phyloP scores from a whole-genome alignment of 257 asterid species.

The Echium plantagineum region DNA sequence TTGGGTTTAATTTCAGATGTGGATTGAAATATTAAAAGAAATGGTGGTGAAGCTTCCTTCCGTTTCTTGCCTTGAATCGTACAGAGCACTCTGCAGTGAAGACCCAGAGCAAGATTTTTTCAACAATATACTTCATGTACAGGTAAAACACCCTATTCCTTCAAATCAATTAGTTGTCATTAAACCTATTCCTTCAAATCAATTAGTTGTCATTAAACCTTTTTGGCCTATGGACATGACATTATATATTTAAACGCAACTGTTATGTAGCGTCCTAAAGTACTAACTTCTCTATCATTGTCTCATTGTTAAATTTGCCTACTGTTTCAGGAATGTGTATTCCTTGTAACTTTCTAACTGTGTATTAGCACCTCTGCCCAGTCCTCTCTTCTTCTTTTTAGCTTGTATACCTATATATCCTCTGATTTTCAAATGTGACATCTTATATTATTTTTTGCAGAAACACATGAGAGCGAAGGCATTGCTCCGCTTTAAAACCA shows the following conservation, averaged over 20 bases:
- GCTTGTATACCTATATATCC: neutral
- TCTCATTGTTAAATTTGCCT: neutral
- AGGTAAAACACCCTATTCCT: constrained; percentile 34
- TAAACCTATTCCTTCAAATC: neutral
- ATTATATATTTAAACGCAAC: neutral
- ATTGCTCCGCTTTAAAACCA: constrained; percentile 47
- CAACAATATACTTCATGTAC: constrained; percentile 67
- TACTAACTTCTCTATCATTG: neutral
- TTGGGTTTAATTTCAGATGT: constrained; percentile 39
- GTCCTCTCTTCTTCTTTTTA: neutral
- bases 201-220: neutral
- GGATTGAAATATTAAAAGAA: constrained; percentile 80
- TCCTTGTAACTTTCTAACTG: neutral
- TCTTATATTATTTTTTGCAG: constrained; percentile 25
- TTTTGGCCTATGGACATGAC: neutral
- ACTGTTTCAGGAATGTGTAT: neutral
- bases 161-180: neutral
- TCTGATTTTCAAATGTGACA: neutral
- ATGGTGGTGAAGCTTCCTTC: constrained; percentile 81
- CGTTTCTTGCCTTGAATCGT: constrained; percentile 53
- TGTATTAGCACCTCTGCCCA: neutral
- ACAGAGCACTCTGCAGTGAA: constrained; percentile 45
- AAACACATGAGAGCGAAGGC: constrained; percentile 94
- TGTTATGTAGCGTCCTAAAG: too few species aligned
- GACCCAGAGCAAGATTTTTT: constrained; percentile 93